These are phyloP conservation scores for Leishmania amazonensis DNA, from an alignment of 208 protist species.

Conservation along the genomic window DNA sequence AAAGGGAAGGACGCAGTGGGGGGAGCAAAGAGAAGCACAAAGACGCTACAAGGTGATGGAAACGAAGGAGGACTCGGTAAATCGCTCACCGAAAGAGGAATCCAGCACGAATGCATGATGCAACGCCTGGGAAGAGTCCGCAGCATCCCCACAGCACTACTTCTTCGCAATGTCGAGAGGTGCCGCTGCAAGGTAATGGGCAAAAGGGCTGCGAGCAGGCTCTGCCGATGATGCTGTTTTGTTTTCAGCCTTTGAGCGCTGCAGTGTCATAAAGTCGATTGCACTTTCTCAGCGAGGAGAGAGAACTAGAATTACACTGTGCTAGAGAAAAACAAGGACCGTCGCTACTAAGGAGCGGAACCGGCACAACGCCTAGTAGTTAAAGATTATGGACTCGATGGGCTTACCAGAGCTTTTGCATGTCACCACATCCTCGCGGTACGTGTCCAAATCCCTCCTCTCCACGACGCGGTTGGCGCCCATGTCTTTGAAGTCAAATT, in stretches of 20 bases:
- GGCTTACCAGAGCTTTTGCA: conserved; percentile 49
- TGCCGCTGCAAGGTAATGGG: too few species aligned
- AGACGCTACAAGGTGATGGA: too few species aligned
- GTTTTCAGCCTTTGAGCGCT: too few species aligned
- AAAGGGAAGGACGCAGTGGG: not conserved
- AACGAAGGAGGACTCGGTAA: too few species aligned
- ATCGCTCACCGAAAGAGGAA: too few species aligned
- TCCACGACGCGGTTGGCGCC: conserved; percentile 71
- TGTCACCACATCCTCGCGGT: conserved; percentile 69
- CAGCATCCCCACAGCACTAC: too few species aligned
- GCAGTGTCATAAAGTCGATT: not conserved
- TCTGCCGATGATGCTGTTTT: too few species aligned
- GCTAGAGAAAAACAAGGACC: not conserved
- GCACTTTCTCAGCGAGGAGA: not conserved
- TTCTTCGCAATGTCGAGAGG: too few species aligned
- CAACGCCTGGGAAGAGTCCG: too few species aligned
- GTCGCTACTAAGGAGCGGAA: not conserved
- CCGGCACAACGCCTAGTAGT: conserved; percentile 53
- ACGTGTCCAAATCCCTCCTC: conserved; percentile 65
- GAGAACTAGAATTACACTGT: not conserved
- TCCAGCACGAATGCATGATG: too few species aligned
- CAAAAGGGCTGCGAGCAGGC: too few species aligned
- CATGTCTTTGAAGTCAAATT: conserved; percentile 79
- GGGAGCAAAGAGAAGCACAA: too few species aligned
- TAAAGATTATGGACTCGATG: conserved; percentile 82